Conservation (phyloP, 169 alveolate species). For the Plasmodium adleri region DNA sequence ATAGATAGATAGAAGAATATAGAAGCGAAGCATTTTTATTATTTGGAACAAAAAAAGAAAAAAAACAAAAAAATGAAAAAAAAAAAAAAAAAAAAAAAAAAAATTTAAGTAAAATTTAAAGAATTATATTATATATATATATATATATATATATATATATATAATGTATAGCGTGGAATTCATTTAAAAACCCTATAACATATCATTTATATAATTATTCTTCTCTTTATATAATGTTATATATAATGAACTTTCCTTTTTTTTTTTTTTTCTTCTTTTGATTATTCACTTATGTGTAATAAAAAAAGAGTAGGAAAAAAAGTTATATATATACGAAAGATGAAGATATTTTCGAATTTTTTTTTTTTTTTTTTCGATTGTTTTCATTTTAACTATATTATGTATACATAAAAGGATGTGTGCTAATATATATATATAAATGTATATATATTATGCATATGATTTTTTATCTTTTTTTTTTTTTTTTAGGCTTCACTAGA, state of each 20-base stretch:
- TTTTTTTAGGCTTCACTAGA: constrained; percentile 73
- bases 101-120: not conserved
- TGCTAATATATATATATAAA: constrained; percentile 19
- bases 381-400: not conserved
- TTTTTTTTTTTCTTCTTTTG: not conserved
- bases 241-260: not conserved
- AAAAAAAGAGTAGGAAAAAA: constrained; percentile 3
- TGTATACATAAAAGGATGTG: constrained; percentile 24
- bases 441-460: not conserved
- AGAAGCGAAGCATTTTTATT: no score
- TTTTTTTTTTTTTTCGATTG: constrained; percentile 12
- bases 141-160: no score
- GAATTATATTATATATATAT: not conserved
- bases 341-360: not conserved
- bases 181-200: not conserved
- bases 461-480: not conserved
- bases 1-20: no score
- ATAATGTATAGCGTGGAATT: constrained; percentile 2
- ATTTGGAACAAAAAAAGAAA: constrained; percentile 5
- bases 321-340: not conserved
- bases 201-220: not conserved
- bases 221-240: not conserved
- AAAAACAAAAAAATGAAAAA: not conserved
- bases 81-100: not conserved
- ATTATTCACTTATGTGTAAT: not conserved